A percentile compares a stretch with the other conserved stretches of the same genome.
Evolutionary conservation across 2,329 filamentous ascomycete species (phyloP).

Genomic region (Xylaria sp.): DNA sequence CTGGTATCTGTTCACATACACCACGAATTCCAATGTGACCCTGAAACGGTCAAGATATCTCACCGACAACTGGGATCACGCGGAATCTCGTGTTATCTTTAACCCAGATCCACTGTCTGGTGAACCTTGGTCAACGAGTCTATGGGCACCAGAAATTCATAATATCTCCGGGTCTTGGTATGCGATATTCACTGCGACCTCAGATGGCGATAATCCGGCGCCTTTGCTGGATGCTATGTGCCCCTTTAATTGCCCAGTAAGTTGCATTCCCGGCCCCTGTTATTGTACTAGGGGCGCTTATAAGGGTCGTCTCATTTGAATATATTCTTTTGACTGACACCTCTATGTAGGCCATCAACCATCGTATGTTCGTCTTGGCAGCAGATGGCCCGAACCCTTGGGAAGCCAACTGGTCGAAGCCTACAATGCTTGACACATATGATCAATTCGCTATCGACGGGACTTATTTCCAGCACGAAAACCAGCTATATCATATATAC

Average conservation of each 20-base stretch:
- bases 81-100: constrained; percentile 53
- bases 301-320: not conserved
- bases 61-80: constrained; percentile 56
- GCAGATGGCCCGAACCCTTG: constrained; percentile 50
- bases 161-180: constrained; percentile 51
- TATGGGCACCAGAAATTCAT: constrained; percentile 53
- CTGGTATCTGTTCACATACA: constrained; percentile 56
- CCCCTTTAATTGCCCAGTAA: constrained; percentile 51
- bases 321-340: constrained; percentile 3
- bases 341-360: constrained; percentile 48
- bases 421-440: constrained; percentile 50
- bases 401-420: constrained; percentile 49
- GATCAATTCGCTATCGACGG: constrained; percentile 54
- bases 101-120: constrained; percentile 48
- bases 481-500: constrained; percentile 52
- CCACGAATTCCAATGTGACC: constrained; percentile 55
- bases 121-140: constrained; percentile 51
- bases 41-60: constrained; percentile 52
- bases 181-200: constrained; percentile 52
- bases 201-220: constrained; percentile 50
- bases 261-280: constrained; percentile 10
- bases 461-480: constrained; percentile 50
- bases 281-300: not conserved
- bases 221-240: constrained; percentile 52
- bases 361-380: constrained; percentile 53